Percentiles rank a stretch among this genome's conserved stretches.
Conservation (phyloP, 2,329 filamentous ascomycete genomes). For the Penicillium sumatraense region DNA sequence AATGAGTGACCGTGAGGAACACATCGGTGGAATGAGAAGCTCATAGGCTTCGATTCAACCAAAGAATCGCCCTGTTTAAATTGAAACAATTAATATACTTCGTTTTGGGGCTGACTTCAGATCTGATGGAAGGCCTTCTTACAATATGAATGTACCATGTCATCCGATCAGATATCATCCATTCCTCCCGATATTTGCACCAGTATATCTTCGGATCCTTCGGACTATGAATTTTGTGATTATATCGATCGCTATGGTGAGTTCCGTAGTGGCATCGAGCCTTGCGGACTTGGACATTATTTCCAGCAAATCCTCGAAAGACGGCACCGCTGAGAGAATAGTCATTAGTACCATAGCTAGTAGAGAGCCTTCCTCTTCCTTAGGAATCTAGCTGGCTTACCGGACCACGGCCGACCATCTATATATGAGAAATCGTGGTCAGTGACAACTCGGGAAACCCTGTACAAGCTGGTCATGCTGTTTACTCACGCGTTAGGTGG, state of each 20-base stretch:
- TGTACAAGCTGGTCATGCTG: constrained; percentile 1
- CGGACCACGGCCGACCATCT: constrained; percentile 34
- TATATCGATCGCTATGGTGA: rapidly evolving
- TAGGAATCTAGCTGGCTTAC: constrained; percentile 14
- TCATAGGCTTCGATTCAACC: constrained; percentile 22
- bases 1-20: rapidly evolving
- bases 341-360: background rate
- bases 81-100: background rate
- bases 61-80: constrained; percentile 18
- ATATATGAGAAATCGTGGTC: background rate
- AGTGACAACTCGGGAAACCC: background rate
- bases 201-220: constrained; percentile 7
- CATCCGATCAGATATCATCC: background rate
- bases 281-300: constrained; percentile 26
- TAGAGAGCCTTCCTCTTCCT: background rate
- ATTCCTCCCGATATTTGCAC: constrained; percentile 14
- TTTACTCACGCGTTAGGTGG: constrained; percentile 31
- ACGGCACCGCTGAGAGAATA: constrained; percentile 29
- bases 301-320: constrained; percentile 27
- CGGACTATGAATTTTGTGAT: background rate
- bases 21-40: background rate
- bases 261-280: constrained; percentile 28
- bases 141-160: constrained; percentile 32
- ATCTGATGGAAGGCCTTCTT: background rate
- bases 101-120: no score